Evolutionary conservation across 495 filamentous ascomycete species (phyloP), one percentile per base, ranked within the genome.

Genomic region (Cetradonia linearis): DNA sequence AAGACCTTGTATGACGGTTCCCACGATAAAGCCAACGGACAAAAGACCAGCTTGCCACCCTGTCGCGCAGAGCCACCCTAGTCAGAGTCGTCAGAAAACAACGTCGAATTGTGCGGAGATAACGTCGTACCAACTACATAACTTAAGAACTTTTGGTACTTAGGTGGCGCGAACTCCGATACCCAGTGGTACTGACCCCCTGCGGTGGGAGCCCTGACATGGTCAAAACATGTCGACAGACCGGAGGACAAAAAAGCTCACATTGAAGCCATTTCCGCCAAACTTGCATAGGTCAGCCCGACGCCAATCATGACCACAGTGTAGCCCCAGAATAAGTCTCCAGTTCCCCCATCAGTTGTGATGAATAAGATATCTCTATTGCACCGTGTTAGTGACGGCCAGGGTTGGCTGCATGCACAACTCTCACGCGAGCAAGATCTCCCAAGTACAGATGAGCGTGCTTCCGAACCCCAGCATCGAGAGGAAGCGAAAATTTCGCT

Each of bases 281-380:
- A 44, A 5, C 18, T 62, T 13, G 72, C 67, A 46, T 72, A 72
- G 14, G 63, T 66, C 14, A 48, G 65, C 60, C 31, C 67, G 62
- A 11, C 66, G 6, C 75, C 73, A 4, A 65, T 33, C 78, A 78
- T 82, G 10, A 69, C 73, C 56, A 81, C 74, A 7, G 81, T 36
- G 52, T 74, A 82, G 5, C 72, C n/a, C 40, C 40, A n/a, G n/a
- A n/a, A n/a, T n/a, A n/a, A n/a, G n/a, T n/a, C n/a, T n/a, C n/a
- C n/a, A n/a, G n/a, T n/a, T n/a, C n/a, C n/a, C n/a, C n/a, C n/a
- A n/a, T n/a, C n/a, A n/a, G n/a, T n/a, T n/a, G n/a, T n/a, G n/a
- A n/a, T n/a, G n/a, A n/a, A n/a, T n/a, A n/a, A n/a, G n/a, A n/a
- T n/a, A n/a, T n/a, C n/a, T n/a, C n/a, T n/a, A n/a, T n/a, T n/a